These are phyloP conservation scores for Phialophora verrucosa DNA, from an alignment of 2,329 filamentous ascomycete genomes.

Conservation along the genomic window DNA sequence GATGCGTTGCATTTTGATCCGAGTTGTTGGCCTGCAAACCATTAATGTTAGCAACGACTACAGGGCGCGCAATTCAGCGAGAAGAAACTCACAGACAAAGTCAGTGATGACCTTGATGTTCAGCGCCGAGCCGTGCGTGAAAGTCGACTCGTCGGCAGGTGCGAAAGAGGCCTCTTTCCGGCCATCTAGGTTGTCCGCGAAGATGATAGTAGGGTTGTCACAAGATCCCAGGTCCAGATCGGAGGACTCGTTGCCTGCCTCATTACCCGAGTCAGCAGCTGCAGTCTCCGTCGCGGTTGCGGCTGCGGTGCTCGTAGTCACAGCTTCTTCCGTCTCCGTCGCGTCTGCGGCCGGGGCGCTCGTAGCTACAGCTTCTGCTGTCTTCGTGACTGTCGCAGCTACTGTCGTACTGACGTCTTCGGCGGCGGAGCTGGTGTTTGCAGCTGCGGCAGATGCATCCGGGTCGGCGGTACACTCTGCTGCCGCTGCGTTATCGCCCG, in stretches of 20 bases:
- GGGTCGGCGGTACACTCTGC: slow-evolving; percentile 30
- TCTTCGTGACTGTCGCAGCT: slow-evolving; percentile 1
- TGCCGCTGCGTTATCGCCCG: slow-evolving; percentile 52
- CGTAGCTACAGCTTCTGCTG: slow-evolving; percentile 25
- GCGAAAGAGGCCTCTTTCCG: slow-evolving; percentile 53
- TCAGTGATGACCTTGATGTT: slow-evolving; percentile 56
- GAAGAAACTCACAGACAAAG: slow-evolving; percentile 51
- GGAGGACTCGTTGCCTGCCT: slow-evolving; percentile 31
- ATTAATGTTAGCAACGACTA: not conserved
- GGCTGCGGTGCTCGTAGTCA: slow-evolving; percentile 28
- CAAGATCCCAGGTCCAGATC: slow-evolving; percentile 53
- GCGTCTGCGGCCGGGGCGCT: slow-evolving; percentile 30
- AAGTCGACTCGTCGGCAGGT: slow-evolving; percentile 50
- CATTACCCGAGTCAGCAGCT: slow-evolving; percentile 22
- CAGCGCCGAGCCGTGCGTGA: slow-evolving; percentile 60
- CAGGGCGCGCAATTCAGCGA: not conserved
- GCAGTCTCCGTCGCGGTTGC: slow-evolving; percentile 21
- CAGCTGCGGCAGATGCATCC: slow-evolving; percentile 30
- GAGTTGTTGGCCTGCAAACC: slow-evolving; percentile 45
- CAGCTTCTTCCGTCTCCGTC: slow-evolving; percentile 11
- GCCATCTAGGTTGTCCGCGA: slow-evolving; percentile 56
- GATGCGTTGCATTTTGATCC: slow-evolving; percentile 45
- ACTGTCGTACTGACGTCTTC: slow-evolving; percentile 9
- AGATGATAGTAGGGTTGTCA: slow-evolving; percentile 56
- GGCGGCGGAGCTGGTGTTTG: slow-evolving; percentile 16